Evolutionary conservation across 371 early-diverging fungal species (phyloP).

Genomic region (Circinella umbellata): DNA sequence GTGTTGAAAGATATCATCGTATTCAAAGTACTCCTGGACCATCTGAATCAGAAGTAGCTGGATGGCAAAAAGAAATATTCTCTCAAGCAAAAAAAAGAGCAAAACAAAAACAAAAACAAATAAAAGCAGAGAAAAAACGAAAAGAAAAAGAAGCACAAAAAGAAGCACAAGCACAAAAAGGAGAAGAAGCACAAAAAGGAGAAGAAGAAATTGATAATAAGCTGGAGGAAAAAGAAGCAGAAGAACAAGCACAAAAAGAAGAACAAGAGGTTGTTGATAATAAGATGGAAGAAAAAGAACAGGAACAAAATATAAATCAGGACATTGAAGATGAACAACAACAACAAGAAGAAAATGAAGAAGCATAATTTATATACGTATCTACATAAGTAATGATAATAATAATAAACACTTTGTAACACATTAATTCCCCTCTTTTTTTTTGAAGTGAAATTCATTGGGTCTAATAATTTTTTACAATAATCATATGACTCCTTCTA

Average conservation of each 20-base stretch:
- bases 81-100: slow-evolving; percentile 4
- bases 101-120: slow-evolving; percentile 7
- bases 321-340: no score
- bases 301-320: no score
- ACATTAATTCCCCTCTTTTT: no score
- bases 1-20: slow-evolving; percentile 32
- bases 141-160: slow-evolving; percentile 1
- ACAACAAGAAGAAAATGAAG: no score
- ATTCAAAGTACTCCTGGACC: slow-evolving; percentile 32
- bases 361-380: no score
- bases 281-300: no score
- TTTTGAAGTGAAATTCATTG: no score
- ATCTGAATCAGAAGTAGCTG: slow-evolving; percentile 17
- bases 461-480: no score
- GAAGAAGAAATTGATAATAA: slow-evolving; percentile 10
- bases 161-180: slow-evolving; percentile 2
- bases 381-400: no score
- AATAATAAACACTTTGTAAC: no score
- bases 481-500: no score
- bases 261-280: no score
- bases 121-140: slow-evolving; percentile 2
- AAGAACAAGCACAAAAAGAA: not conserved
- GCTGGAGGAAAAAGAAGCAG: not conserved
- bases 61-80: slow-evolving; percentile 21
- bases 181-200: slow-evolving; percentile 1